Conservation (phyloP, 75 land plant genomes). For the Pinus tabuliformis region DNA sequence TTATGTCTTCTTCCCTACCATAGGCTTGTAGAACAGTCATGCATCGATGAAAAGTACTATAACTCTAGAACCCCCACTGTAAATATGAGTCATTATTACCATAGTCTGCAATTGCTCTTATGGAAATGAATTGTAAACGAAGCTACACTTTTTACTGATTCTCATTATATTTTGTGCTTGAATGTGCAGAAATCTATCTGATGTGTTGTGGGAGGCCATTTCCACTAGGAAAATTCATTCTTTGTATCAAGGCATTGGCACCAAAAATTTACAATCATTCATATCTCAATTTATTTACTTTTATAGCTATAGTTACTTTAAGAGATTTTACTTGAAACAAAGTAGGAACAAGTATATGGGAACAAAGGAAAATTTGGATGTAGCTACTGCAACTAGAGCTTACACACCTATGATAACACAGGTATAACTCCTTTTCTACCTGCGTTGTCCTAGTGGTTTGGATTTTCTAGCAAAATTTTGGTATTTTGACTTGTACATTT, state of each 20-base stretch:
- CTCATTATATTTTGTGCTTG: background rate
- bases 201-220: slow-evolving; percentile 86
- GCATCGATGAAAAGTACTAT: no score
- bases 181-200: slow-evolving; percentile 28
- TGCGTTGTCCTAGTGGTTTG: background rate
- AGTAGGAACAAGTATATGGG: slow-evolving; percentile 57
- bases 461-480: background rate
- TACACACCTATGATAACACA: slow-evolving; percentile 78
- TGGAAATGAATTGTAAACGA: background rate
- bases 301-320: slow-evolving; percentile 87
- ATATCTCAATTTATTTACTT: slow-evolving; percentile 85
- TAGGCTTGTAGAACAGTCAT: no score
- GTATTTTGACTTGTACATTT: background rate
- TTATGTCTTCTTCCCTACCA: no score
- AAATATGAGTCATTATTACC: no score
- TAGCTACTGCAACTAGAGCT: slow-evolving; percentile 92
- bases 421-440: background rate
- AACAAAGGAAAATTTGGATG: slow-evolving; percentile 69
- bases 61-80: no score
- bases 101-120: no score
- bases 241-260: slow-evolving; percentile 89
- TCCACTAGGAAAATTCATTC: slow-evolving; percentile 50
- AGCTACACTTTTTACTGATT: background rate
- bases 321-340: slow-evolving; percentile 59
- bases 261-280: slow-evolving; percentile 86